Conservation (phyloP, 2,329 filamentous ascomycete species). For the Colletotrichum sp. region DNA sequence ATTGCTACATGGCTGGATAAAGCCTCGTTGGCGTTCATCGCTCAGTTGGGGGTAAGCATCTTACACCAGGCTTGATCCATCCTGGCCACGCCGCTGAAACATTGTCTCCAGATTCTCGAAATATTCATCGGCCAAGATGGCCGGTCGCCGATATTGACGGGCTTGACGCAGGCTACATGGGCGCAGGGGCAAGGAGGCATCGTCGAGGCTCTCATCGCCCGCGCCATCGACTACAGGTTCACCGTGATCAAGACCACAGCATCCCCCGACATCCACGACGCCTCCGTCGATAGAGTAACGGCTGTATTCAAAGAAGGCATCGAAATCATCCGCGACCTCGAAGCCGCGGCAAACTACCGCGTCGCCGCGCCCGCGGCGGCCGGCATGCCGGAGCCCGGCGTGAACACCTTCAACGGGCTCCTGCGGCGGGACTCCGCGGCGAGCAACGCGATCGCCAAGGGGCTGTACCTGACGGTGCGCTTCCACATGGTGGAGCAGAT, state of each 20-base stretch:
- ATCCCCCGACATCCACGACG: background rate
- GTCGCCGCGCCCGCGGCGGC: background rate
- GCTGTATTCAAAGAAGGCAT: background rate
- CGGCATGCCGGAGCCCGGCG: background rate
- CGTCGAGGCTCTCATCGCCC: background rate
- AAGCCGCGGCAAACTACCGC: background rate
- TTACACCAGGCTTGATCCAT: rapidly evolving
- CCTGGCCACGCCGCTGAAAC: background rate
- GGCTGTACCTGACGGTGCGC: conserved; percentile 3
- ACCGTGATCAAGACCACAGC: background rate
- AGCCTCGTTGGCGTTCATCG: background rate
- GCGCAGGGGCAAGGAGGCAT: background rate
- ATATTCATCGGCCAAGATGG: background rate
- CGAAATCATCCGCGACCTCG: conserved; percentile 5
- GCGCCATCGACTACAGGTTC: background rate
- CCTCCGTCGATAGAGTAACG: background rate
- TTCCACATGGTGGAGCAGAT: conserved; percentile 3
- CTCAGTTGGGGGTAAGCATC: background rate
- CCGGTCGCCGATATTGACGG: background rate
- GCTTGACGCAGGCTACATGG: background rate
- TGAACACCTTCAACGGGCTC: background rate
- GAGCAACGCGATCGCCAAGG: conserved; percentile 17
- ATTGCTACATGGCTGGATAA: conserved; percentile 4
- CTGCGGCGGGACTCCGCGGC: conserved; percentile 19
- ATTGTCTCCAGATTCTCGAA: background rate